phyloP scores from a whole-genome alignment of 2,329 filamentous ascomycete species.

The Penicillium sclerotigenum region DNA sequence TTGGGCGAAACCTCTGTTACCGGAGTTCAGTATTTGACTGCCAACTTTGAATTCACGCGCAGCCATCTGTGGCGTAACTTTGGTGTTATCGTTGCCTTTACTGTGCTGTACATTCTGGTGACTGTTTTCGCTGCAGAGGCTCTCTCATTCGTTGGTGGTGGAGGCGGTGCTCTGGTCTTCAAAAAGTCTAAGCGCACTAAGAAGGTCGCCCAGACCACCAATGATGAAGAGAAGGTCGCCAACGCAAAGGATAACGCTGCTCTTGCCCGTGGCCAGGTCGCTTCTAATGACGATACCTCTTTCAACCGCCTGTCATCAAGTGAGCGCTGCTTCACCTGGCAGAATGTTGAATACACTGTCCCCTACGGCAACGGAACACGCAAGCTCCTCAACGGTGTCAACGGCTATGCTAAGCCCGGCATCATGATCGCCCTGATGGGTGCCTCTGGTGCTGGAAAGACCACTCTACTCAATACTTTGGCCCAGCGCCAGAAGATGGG shows the following conservation, averaged over 20 bases:
- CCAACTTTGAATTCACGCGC: constrained; percentile 56
- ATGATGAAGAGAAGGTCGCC: constrained; percentile 59
- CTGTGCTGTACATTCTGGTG: constrained; percentile 68
- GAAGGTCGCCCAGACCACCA: constrained; percentile 46
- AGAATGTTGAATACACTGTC: constrained; percentile 68
- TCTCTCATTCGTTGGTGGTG: constrained; percentile 59
- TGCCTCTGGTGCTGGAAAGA: constrained; percentile 78
- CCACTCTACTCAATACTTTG: constrained; percentile 73
- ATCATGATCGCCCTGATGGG: constrained; percentile 79
- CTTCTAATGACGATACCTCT: constrained; percentile 33
- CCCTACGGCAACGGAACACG: constrained; percentile 62
- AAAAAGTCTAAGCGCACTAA: constrained; percentile 64
- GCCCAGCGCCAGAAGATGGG: constrained; percentile 69
- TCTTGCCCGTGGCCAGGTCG: constrained; percentile 28
- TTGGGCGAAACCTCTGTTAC: constrained; percentile 51
- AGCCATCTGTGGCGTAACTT: constrained; percentile 69
- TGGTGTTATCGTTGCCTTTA: constrained; percentile 72
- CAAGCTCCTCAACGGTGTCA: constrained; percentile 65
- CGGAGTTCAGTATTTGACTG: constrained; percentile 54
- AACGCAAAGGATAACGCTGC: constrained; percentile 26
- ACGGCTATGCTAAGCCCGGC: constrained; percentile 76
- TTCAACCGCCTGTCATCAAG: constrained; percentile 51
- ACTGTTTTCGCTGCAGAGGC: constrained; percentile 69
- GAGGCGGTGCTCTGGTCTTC: constrained; percentile 68
- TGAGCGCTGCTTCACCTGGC: constrained; percentile 68